Evolutionary conservation across 192 early-diverging fungal species (phyloP), one percentile per base, ranked within the genome.

Genomic region (Spizellomyces sp.): DNA sequence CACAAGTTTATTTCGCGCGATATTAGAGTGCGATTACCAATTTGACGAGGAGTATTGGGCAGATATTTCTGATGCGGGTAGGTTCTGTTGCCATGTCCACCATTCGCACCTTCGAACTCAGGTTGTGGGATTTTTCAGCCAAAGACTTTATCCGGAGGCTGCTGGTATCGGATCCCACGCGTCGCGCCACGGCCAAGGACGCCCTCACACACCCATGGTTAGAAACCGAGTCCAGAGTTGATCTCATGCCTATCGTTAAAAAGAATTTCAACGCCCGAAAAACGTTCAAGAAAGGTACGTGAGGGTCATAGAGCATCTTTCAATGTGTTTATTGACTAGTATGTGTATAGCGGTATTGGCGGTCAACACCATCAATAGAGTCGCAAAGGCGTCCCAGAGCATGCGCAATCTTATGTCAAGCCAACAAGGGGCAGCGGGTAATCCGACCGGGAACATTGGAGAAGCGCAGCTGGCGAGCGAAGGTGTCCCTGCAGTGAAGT

Each of bases 141-240:
- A 92, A 92, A 77, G 87, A 90, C 58, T 93, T 95, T 62, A 94
- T 95, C 65, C 76, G 78, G 14, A 79, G 74, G 42, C 75, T 93
- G 8, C 77, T 95, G 15, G 75, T 75, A 17, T 75, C 91, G 9
- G 84, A 96, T 77, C 93, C 92, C 6, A 47, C 77, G 12, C 82
- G 84, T 47, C 90, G 97, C 17, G 45, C 80, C 63, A 85, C 83
- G 12, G 81, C 77, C 4, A 58, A 72, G 15, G 48, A 81, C 59
- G 85, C 85, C 4, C 45, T 83, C 17, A 60, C 65, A 21, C 81
- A 86, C 58, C 69, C 66, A 17, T 86, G 85, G 85, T 22, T 86
- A 6, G 19, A 66, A 43, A 77, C 61, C 8, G 62, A 80, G 22
- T 45, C 45, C 17, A 66, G 36, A 8, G 69, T 64, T 45, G 88